Conservation (phyloP, 2,329 filamentous ascomycete genomes). For the Aureobasidium sp. region DNA sequence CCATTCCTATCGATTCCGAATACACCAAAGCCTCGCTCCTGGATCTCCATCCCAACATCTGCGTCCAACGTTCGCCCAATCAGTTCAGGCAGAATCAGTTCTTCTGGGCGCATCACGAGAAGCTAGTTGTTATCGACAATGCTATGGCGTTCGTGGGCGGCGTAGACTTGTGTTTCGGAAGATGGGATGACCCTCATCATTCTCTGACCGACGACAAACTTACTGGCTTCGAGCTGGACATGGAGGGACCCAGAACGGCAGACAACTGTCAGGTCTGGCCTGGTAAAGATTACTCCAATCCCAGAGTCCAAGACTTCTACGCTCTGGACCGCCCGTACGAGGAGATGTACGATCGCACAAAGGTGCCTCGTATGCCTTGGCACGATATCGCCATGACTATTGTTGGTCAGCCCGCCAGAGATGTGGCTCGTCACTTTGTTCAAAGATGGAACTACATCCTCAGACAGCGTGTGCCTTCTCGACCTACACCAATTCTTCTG, state of each 20-base stretch:
- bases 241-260: too few relatives aligned
- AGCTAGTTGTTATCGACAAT: slow-evolving; percentile 97
- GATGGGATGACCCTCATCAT: slow-evolving; percentile 93
- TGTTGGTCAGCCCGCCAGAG: slow-evolving; percentile 90
- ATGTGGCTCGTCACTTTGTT: slow-evolving; percentile 96
- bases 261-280: too few relatives aligned
- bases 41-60: too few relatives aligned
- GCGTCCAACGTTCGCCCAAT: too few relatives aligned
- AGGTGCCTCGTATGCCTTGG: slow-evolving; percentile 98
- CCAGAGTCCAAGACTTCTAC: slow-evolving; percentile 95
- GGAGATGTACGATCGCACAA: slow-evolving; percentile 91
- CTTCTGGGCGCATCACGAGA: slow-evolving; percentile 94
- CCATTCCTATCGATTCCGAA: too few relatives aligned
- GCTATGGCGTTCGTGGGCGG: slow-evolving; percentile 93
- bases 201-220: slow-evolving; percentile 89
- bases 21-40: too few relatives aligned
- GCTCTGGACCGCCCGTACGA: slow-evolving; percentile 92
- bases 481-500: too few relatives aligned
- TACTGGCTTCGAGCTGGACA: slow-evolving; percentile 80
- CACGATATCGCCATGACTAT: slow-evolving; percentile 95
- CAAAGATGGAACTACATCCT: slow-evolving; percentile 98
- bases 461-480: slow-evolving; percentile 71
- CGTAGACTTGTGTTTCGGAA: slow-evolving; percentile 93
- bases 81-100: too few relatives aligned
- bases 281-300: slow-evolving; percentile 99